phyloP scores from a whole-genome alignment of 2,329 filamentous ascomycete genomes.

The Drechmeria coniospora region DNA sequence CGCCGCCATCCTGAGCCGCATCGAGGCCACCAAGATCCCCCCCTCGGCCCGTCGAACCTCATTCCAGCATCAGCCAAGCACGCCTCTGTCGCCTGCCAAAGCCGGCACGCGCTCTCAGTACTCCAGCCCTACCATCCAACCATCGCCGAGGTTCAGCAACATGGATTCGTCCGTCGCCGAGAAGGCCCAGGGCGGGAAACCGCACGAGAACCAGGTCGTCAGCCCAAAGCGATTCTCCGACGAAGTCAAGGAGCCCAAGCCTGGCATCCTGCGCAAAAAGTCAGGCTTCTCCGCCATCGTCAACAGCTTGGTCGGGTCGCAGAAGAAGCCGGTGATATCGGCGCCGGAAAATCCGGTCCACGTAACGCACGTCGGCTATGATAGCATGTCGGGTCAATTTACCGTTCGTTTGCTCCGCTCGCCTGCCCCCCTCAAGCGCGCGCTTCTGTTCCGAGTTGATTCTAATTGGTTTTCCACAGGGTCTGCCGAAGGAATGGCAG shows the following conservation, averaged over 20 bases:
- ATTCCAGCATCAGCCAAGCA: slow-evolving; percentile 12
- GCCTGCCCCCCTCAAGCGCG: slow-evolving; percentile 2
- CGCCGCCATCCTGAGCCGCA: slow-evolving; percentile 42
- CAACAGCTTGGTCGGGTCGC: slow-evolving; percentile 68
- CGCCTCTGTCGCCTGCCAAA: slow-evolving; percentile 24
- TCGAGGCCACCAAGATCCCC: slow-evolving; percentile 37
- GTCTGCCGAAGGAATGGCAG: slow-evolving; percentile 96
- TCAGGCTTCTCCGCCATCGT: slow-evolving; percentile 79
- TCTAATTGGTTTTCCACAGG: slow-evolving; percentile 34
- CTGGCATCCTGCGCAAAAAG: slow-evolving; percentile 59
- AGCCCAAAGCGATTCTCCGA: slow-evolving; percentile 65
- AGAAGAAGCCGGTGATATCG: slow-evolving; percentile 87
- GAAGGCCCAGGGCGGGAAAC: slow-evolving; percentile 17
- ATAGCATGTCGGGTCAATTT: slow-evolving; percentile 91
- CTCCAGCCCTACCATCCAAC: slow-evolving; percentile 39
- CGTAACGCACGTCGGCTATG: slow-evolving; percentile 94
- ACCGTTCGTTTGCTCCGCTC: slow-evolving; percentile 49
- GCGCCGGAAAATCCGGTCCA: slow-evolving; percentile 94
- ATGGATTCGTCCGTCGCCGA: slow-evolving; percentile 24
- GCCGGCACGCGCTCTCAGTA: slow-evolving; percentile 38
- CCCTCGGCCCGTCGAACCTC: slow-evolving; percentile 16
- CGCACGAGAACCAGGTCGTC: slow-evolving; percentile 26
- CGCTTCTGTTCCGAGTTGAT: not conserved
- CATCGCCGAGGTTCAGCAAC: slow-evolving; percentile 39
- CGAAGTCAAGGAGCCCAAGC: slow-evolving; percentile 51